phyloP scores from a whole-genome alignment of 371 early-diverging fungal genomes.

The Mortierella sp. region DNA sequence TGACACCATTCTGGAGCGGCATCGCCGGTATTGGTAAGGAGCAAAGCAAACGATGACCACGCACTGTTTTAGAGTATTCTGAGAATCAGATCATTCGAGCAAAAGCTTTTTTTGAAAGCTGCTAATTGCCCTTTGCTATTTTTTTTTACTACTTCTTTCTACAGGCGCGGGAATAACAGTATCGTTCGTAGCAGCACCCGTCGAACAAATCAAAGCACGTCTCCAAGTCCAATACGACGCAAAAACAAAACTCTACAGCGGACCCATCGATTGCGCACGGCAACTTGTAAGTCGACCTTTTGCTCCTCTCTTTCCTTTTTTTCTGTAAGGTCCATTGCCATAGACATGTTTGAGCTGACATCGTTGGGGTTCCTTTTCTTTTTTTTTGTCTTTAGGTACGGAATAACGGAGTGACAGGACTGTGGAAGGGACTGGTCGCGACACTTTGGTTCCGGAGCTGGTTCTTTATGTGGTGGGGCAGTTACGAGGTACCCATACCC shows the following conservation, averaged over 20 bases:
- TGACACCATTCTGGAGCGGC: conserved; percentile 78
- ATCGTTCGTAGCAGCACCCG: conserved; percentile 92
- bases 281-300: conserved; percentile 68
- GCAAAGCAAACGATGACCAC: neutral
- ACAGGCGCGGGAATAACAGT: conserved; percentile 90
- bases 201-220: conserved; percentile 87
- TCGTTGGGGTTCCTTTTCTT: neutral
- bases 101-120: no score
- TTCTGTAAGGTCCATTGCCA: neutral
- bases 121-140: neutral
- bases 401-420: conserved; percentile 82
- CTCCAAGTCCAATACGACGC: conserved; percentile 94
- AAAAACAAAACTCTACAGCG: conserved; percentile 76
- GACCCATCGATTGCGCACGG: conserved; percentile 89
- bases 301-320: neutral
- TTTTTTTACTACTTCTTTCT: neutral
- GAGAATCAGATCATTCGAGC: no score
- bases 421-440: conserved; percentile 88
- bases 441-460: conserved; percentile 88
- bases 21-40: conserved; percentile 74
- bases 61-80: no score
- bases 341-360: neutral
- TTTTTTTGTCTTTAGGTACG: conserved; percentile 60
- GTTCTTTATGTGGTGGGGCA: conserved; percentile 93
- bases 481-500: conserved; percentile 76